These are phyloP conservation scores for Sclerotinia subarctica DNA, from an alignment of 2,329 filamentous ascomycete species.

Conservation along the genomic window DNA sequence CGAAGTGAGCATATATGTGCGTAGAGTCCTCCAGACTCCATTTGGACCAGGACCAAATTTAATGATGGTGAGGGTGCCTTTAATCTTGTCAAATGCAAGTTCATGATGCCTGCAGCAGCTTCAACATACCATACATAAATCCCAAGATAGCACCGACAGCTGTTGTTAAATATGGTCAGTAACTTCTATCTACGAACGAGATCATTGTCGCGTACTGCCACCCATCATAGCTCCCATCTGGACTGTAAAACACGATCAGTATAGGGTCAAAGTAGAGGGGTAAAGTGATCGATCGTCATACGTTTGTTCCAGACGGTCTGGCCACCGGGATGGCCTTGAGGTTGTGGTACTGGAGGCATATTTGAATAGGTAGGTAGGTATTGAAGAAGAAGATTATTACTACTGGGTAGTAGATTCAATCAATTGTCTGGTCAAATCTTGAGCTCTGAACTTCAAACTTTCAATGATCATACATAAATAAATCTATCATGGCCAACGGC, in stretches of 20 bases:
- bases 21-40: conserved; percentile 88
- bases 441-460: neutral
- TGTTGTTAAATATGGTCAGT: conserved; percentile 41
- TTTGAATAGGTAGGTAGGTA: neutral
- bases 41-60: conserved; percentile 90
- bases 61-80: conserved; percentile 91
- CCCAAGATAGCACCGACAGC: conserved; percentile 95
- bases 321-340: conserved; percentile 19
- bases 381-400: neutral
- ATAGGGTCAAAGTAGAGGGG: conserved; percentile 34
- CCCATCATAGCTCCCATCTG: conserved; percentile 99
- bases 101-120: neutral
- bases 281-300: conserved; percentile 5
- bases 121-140: conserved; percentile 82
- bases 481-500: neutral
- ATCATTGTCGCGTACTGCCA: conserved; percentile 66
- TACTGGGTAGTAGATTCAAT: neutral
- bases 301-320: conserved; percentile 20
- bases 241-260: conserved; percentile 53
- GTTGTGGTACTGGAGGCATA: conserved; percentile 20
- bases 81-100: conserved; percentile 5
- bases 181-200: neutral
- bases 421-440: neutral
- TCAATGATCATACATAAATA: neutral
- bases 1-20: conserved; percentile 95